Base-by-base conservation (phyloP, 768 basidiomycete species). In the Cystobasidium tubakii region DNA sequence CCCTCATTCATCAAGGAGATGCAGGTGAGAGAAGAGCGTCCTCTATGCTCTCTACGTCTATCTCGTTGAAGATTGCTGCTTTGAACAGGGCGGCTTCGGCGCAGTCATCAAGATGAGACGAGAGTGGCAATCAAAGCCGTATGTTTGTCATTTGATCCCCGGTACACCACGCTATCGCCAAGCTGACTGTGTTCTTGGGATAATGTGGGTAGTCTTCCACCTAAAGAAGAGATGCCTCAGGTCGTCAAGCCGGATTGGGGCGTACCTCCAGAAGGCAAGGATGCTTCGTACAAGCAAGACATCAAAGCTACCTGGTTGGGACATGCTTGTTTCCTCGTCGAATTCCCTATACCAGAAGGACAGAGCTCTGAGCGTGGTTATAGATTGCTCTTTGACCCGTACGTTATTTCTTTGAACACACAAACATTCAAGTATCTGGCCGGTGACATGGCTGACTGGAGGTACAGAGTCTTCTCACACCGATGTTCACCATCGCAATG, bases 281-380 rank as follows among this genome's bases (percentile, higher is more conserved):
- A 57, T 17, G 34, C 53, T 7, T 12, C 50, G 12, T 71, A 60
- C 39, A 53, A 36, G 21, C 25, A 44, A 31, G 69, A 71, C 34
- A 71, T 71, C 29, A 71, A 71, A 29, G 69, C 69, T 13, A 71
- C 69, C 1, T 77, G 75, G 70, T 72, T 78, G 50, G 79, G 79
- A 0, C 82, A 83, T 65, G 82, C 82, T 1, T 80, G 80, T 36
- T 81, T 80, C 73, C 75, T 83, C 9, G 79, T 83, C 66, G 81
- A 83, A 70, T 77, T 81, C 63, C 82, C 82, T 29, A 43, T 72
- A 0, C 53, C 34, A 19, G 43, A 39, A 21, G 34, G 55, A 13
- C 23, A 29, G 4, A 50, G 15, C 0, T 67, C 69, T n/a, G 44
- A 70, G 55, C 46, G 79, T 33, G 82, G 82, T 15, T 66, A 81